Conservation (phyloP, 768 basidiomycete genomes). For the Chalciporus sphaerocephalus region DNA sequence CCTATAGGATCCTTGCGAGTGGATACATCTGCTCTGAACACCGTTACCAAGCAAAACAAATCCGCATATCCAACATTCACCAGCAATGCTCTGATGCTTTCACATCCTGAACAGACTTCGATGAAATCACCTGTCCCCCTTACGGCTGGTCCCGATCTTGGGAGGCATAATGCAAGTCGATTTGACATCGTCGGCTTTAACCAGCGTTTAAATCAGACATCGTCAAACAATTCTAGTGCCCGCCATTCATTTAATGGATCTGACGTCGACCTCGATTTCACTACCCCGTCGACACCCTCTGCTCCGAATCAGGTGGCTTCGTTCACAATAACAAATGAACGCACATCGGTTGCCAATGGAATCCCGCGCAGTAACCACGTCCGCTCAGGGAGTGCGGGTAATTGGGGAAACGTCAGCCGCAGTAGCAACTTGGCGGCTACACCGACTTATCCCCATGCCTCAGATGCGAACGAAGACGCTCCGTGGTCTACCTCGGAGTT, state of each 20-base stretch:
- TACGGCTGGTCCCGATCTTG: slow-evolving; percentile 82
- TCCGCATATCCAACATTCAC: slow-evolving; percentile 71
- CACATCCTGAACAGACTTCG: slow-evolving; percentile 51
- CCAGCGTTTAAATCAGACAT: slow-evolving; percentile 49
- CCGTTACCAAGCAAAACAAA: slow-evolving; percentile 70
- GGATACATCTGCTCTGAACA: slow-evolving; percentile 64
- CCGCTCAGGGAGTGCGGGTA: slow-evolving; percentile 76
- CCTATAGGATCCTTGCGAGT: slow-evolving; percentile 69
- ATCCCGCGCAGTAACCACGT: slow-evolving; percentile 56
- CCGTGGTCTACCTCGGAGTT: slow-evolving; percentile 60
- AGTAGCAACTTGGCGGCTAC: slow-evolving; percentile 47
- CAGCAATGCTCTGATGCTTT: slow-evolving; percentile 47
- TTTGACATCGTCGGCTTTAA: slow-evolving; percentile 70
- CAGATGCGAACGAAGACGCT: slow-evolving; percentile 50
- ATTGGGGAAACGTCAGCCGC: slow-evolving; percentile 65
- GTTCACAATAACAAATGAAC: slow-evolving; percentile 36
- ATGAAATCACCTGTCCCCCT: slow-evolving; percentile 74
- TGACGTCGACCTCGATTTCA: slow-evolving; percentile 58
- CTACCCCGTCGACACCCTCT: slow-evolving; percentile 50
- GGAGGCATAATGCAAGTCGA: slow-evolving; percentile 67
- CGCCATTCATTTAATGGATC: slow-evolving; percentile 77
- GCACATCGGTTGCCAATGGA: slow-evolving; percentile 31
- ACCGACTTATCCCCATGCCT: slow-evolving; percentile 50
- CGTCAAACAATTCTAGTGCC: slow-evolving; percentile 46
- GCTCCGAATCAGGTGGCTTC: slow-evolving; percentile 42